These are phyloP conservation scores for Anisodus tanguticus DNA, from an alignment of 257 asterid species.

Conservation along the genomic window DNA sequence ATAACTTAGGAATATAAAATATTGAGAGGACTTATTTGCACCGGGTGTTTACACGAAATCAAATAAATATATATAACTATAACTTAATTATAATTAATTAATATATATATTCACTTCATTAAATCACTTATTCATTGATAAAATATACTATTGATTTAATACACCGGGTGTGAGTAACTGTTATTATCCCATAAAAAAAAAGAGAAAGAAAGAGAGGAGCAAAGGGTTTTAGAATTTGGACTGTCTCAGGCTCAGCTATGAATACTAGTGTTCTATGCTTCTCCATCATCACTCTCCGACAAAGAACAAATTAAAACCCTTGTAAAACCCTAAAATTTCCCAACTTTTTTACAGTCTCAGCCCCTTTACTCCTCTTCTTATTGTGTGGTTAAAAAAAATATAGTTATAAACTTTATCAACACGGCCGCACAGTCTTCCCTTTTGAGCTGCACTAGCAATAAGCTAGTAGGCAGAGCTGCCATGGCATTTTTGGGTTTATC, in stretches of 20 bases:
- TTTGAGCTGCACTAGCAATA: conserved; percentile 57
- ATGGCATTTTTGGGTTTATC: conserved; percentile 85
- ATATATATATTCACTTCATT: no score
- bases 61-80: no score
- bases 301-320: conserved; percentile 20
- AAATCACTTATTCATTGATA: no score
- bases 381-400: not conserved
- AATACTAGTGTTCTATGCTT: not conserved
- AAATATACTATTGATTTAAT: no score
- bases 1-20: no score
- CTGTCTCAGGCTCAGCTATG: not conserved
- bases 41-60: no score
- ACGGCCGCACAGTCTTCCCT: conserved; percentile 66
- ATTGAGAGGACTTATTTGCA: no score
- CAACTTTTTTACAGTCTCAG: conserved; percentile 10
- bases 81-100: no score
- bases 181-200: no score
- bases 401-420: conserved; percentile 43
- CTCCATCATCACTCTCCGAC: conserved; percentile 16
- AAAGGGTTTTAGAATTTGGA: not conserved
- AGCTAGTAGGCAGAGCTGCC: conserved; percentile 61
- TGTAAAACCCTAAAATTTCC: conserved; percentile 31
- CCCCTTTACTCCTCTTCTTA: not conserved
- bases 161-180: no score
- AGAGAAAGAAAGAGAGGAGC: not conserved